A percentile compares a stretch with the other conserved stretches of the same genome.
Evolutionary conservation across 805 yeast species (phyloP).

Genomic region (Candida alai): DNA sequence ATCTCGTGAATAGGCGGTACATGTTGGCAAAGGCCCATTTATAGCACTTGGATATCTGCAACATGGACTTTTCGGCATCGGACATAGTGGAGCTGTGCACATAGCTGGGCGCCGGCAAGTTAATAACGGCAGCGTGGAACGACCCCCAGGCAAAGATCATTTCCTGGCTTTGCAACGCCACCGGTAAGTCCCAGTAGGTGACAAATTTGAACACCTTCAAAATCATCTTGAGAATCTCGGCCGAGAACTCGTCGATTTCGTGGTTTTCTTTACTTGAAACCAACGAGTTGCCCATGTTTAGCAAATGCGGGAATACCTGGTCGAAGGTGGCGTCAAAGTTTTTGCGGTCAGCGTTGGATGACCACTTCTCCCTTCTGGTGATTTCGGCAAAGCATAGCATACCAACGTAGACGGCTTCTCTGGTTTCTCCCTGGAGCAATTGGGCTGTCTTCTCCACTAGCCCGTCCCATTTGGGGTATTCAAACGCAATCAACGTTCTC

Average conservation of each 20-base stretch:
- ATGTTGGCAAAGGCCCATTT: conserved; percentile 86
- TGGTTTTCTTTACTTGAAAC: conserved; percentile 21
- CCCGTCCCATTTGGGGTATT: conserved; percentile 35
- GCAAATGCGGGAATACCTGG: conserved; percentile 60
- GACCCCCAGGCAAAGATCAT: conserved; percentile 65
- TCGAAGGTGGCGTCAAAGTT: conserved; percentile 44
- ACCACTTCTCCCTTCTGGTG: conserved; percentile 69
- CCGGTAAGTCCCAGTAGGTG: conserved; percentile 70
- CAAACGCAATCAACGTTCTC: conserved; percentile 29
- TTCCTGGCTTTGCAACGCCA: conserved; percentile 48
- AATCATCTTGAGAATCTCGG: conserved; percentile 72
- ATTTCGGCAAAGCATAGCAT: conserved; percentile 68
- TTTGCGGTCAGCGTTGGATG: conserved; percentile 44
- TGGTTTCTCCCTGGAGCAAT: conserved; percentile 20
- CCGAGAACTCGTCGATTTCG: conserved; percentile 35
- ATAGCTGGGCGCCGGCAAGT: conserved; percentile 52
- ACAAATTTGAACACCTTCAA: conserved; percentile 77
- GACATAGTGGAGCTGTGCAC: conserved; percentile 49
- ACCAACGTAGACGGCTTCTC: conserved; percentile 52
- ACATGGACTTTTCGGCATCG: conserved; percentile 46
- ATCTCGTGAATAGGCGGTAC: conserved; percentile 65
- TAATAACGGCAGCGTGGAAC: conserved; percentile 67
- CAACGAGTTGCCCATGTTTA: conserved; percentile 60
- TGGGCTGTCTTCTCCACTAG: conserved; percentile 29
- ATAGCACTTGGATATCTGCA: conserved; percentile 61